Base-by-base conservation (phyloP, 148 eudicot genomes). In the Amaranthus palmeri region DNA sequence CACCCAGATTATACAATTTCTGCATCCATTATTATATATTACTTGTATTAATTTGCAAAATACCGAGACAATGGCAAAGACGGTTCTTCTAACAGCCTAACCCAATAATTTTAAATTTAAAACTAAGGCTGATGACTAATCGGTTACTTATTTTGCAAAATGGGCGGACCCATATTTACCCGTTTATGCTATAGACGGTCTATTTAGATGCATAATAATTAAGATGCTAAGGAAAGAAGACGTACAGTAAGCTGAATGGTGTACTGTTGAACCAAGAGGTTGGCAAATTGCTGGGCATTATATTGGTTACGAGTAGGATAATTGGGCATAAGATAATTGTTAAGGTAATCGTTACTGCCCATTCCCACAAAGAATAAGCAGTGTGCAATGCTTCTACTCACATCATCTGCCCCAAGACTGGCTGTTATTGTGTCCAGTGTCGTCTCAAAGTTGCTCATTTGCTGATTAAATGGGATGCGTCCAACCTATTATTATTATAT, bases 301-400 rank as follows among this genome's bases (percentile, higher is more conserved):
- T 78, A 93, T 67, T 83, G 92, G 69, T 83, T 88, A 3, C 86
- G 77, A 48, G 97, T 93, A 0, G 82, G 72, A 71, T 93, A 93
- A 76, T 93, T 93, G 2, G 98, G 98, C 92, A 93, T 89, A 40
- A 93, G 91, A 71, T 93, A 93, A 69, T 93, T 93, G 88, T 93
- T 93, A 4, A 93, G 85, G 80, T 93, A 93, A 83, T 93, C 98
- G 56, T 93, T 93, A 86, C 98, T 93, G 2, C 98, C 98, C 98
- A 93, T 87, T 12, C 98, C 98, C 0, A 93, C 87, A 56, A 93
- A 93, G 74, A 85, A 87, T 58, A 93, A 72, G 83, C 90, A 86
- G 3, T 79, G 68, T 7, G 86, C 69, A 3, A 93, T 57, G 3
- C 87, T 72, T 53, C 81, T 76, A 7, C 86, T 84, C n/a, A 86